A percentile compares a stretch with the other conserved stretches of the same genome.
Conservation (phyloP, 306 rosid species). For the Macrotyloma uniflorum region DNA sequence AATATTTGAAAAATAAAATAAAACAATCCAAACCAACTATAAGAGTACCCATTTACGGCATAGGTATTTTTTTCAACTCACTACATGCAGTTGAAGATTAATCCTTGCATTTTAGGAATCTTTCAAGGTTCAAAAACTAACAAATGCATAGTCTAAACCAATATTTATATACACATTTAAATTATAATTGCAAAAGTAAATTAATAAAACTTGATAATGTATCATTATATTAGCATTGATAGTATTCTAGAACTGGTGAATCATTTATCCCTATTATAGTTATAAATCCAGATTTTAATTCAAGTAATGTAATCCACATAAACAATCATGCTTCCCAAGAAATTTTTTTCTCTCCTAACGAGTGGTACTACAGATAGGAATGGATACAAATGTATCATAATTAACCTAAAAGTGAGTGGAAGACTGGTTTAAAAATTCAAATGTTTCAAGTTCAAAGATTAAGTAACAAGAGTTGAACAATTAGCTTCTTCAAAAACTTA, state of each 20-base stretch:
- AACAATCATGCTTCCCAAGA: background rate
- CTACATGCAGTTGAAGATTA: too few relatives aligned
- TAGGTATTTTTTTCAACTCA: too few relatives aligned
- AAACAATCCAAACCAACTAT: background rate
- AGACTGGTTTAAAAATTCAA: background rate
- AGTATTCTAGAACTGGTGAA: too few relatives aligned
- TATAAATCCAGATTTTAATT: background rate
- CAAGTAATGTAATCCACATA: background rate
- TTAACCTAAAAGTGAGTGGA: background rate
- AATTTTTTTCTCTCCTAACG: background rate
- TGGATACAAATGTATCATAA: background rate
- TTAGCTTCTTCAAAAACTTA: background rate
- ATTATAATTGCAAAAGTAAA: too few relatives aligned
- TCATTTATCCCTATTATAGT: background rate
- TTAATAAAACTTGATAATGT: too few relatives aligned
- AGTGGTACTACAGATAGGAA: background rate
- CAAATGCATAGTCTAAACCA: background rate
- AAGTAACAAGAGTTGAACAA: background rate
- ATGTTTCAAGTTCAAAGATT: background rate
- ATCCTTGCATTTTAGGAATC: background rate
- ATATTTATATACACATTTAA: too few relatives aligned
- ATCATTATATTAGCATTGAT: too few relatives aligned
- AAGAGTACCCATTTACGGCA: background rate
- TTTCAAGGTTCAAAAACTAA: background rate
- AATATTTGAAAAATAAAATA: too few relatives aligned